Conservation (phyloP, 1,139 yeast species). For the Hansenula sp. region DNA sequence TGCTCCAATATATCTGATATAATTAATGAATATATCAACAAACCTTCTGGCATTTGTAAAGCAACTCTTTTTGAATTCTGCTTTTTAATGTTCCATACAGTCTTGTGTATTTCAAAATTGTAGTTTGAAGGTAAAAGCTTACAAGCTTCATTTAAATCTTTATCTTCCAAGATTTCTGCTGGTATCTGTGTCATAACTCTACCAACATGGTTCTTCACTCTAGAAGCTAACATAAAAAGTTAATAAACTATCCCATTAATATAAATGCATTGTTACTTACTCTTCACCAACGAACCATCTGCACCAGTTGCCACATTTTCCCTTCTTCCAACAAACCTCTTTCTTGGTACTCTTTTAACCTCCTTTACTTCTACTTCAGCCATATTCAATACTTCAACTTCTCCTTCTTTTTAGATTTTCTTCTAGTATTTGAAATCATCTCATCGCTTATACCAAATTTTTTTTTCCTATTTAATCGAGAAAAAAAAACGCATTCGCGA, state of each 20-base stretch:
- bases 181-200: slow-evolving; percentile 89
- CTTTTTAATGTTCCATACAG: slow-evolving; percentile 87
- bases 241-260: slow-evolving; percentile 21
- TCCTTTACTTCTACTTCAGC: slow-evolving; percentile 1
- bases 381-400: not conserved
- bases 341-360: slow-evolving; percentile 29
- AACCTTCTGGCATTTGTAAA: slow-evolving; percentile 96
- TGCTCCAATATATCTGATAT: slow-evolving; percentile 89
- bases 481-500: too few relatives aligned
- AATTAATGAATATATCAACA: slow-evolving; percentile 79
- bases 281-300: slow-evolving; percentile 6
- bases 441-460: not conserved
- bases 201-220: slow-evolving; percentile 27
- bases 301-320: slow-evolving; percentile 15
- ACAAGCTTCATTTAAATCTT: slow-evolving; percentile 77
- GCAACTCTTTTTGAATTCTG: slow-evolving; percentile 76
- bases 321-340: slow-evolving; percentile 41
- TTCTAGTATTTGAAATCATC: not conserved
- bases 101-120: slow-evolving; percentile 92
- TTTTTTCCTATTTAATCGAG: not conserved
- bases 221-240: slow-evolving; percentile 20
- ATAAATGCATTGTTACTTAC: slow-evolving; percentile 4
- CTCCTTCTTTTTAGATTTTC: not conserved
- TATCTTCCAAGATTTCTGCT: slow-evolving; percentile 71
- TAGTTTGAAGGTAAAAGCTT: slow-evolving; percentile 82